Evolutionary conservation across 805 yeast species (phyloP).

Genomic region (Wickerhamiella shivajii): DNA sequence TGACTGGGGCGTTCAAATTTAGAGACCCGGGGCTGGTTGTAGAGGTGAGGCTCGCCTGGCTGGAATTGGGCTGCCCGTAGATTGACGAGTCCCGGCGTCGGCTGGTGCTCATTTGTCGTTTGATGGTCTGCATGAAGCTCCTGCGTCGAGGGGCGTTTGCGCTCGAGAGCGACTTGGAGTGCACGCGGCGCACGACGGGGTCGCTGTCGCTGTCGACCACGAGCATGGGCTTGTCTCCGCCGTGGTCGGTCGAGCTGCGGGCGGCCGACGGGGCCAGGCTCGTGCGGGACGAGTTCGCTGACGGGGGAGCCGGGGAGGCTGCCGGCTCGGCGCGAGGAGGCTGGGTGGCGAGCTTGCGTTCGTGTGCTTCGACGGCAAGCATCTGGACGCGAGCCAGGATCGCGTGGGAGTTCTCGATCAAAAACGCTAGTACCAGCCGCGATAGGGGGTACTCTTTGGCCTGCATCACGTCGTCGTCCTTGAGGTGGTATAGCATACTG

Average conservation of each 20-base stretch:
- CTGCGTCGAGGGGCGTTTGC: slow-evolving; percentile 10
- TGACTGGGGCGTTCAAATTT: too few relatives aligned
- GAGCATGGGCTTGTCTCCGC: slow-evolving; percentile 3
- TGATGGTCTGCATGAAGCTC: slow-evolving; percentile 5
- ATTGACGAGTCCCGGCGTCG: slow-evolving; percentile 8
- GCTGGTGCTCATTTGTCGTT: slow-evolving; percentile 8
- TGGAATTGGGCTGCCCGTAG: slow-evolving; percentile 3
- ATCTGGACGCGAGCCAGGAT: slow-evolving; percentile 39
- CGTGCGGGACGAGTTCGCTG: not conserved
- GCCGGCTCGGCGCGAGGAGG: too few relatives aligned
- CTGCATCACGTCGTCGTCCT: slow-evolving; percentile 72
- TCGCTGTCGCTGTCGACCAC: slow-evolving; percentile 1
- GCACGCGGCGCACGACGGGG: slow-evolving; percentile 7
- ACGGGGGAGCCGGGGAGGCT: not conserved
- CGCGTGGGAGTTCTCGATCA: slow-evolving; percentile 73
- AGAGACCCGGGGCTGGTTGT: not conserved
- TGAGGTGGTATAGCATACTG: slow-evolving; percentile 82
- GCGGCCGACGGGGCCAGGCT: not conserved
- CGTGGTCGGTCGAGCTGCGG: not conserved
- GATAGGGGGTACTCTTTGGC: slow-evolving; percentile 86
- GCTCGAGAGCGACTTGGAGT: slow-evolving; percentile 10
- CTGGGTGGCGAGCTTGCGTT: too few relatives aligned
- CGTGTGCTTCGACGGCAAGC: slow-evolving; percentile 23
- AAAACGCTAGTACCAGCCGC: slow-evolving; percentile 72
- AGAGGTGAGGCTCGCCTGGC: slow-evolving; percentile 5